Conservation (phyloP, 805 yeast species). For the Saturnispora quitensis region DNA sequence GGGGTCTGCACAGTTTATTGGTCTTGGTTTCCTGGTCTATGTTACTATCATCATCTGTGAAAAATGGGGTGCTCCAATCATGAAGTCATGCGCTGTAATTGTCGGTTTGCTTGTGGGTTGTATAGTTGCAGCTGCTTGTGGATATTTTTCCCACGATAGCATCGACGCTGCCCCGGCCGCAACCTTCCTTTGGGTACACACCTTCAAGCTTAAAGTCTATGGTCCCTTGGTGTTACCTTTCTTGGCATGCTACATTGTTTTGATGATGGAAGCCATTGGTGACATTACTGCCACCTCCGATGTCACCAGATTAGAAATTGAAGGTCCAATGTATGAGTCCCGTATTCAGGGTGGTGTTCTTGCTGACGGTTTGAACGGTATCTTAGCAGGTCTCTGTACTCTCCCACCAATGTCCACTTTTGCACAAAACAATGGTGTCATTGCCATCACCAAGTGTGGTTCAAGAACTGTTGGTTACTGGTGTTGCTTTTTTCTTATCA, state of each 20-base stretch:
- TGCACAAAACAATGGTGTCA: slow-evolving; percentile 94
- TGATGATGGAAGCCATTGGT: slow-evolving; percentile 92
- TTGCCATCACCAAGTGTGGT: slow-evolving; percentile 87
- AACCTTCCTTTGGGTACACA: slow-evolving; percentile 81
- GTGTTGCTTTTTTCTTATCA: slow-evolving; percentile 53
- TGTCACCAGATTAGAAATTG: slow-evolving; percentile 77
- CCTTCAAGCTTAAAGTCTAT: slow-evolving; percentile 66
- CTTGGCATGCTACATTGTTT: slow-evolving; percentile 70
- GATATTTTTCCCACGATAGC: slow-evolving; percentile 55
- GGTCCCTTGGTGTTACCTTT: slow-evolving; percentile 84
- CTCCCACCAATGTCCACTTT: slow-evolving; percentile 87
- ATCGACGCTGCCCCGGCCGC: slow-evolving; percentile 71
- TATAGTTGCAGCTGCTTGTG: slow-evolving; percentile 86
- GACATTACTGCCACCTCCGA: slow-evolving; percentile 92
- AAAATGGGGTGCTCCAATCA: slow-evolving; percentile 86
- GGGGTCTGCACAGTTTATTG: slow-evolving; percentile 84
- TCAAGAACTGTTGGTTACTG: slow-evolving; percentile 58
- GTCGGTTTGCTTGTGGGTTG: slow-evolving; percentile 81
- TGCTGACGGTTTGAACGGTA: slow-evolving; percentile 75
- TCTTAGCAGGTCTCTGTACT: slow-evolving; percentile 69
- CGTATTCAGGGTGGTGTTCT: slow-evolving; percentile 89
- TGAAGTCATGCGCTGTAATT: slow-evolving; percentile 91
- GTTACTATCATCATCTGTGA: slow-evolving; percentile 67
- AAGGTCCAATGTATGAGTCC: slow-evolving; percentile 72
- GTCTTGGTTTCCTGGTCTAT: slow-evolving; percentile 79